Evolutionary conservation across 1,284 basidiomycete genomes (phyloP).

Genomic region (Phellinidium pouzarii): DNA sequence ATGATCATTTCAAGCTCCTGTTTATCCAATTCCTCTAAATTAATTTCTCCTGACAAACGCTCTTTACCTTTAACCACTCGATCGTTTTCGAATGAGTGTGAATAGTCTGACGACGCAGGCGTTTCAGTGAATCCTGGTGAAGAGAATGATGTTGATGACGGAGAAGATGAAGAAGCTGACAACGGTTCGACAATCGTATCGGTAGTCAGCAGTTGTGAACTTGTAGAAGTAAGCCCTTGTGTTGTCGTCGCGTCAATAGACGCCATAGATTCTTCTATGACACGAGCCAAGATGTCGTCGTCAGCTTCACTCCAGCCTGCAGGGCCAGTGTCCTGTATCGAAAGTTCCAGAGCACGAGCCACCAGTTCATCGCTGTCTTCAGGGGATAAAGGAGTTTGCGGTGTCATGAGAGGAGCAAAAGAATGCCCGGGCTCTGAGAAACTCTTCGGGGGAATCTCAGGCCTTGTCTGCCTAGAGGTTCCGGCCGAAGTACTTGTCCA

Average conservation of each 20-base stretch:
- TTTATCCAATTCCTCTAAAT: slow-evolving; percentile 3
- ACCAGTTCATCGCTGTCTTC: slow-evolving; percentile 29
- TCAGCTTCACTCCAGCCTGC: slow-evolving; percentile 2
- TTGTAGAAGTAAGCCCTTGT: background rate
- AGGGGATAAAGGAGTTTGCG: slow-evolving; percentile 5
- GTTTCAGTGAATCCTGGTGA: background rate
- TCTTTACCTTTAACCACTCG: background rate
- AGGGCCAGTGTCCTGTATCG: slow-evolving; percentile 40
- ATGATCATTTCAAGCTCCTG: background rate
- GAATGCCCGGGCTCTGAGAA: background rate
- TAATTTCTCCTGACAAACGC: background rate
- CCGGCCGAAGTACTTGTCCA: background rate
- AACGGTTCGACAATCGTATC: background rate
- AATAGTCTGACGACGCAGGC: slow-evolving; percentile 1
- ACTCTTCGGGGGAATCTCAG: slow-evolving; percentile 6
- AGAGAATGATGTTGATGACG: slow-evolving; percentile 1
- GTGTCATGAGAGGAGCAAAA: slow-evolving; percentile 5
- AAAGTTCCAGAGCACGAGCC: slow-evolving; percentile 41
- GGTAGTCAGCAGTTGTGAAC: background rate
- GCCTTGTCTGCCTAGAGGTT: background rate
- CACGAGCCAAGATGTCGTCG: slow-evolving; percentile 14
- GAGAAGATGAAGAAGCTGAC: background rate
- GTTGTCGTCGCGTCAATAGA: background rate
- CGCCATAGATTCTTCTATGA: slow-evolving; percentile 13
- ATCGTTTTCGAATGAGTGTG: background rate